phyloP scores from a whole-genome alignment of 108 stramenopile genomes.

The Stephanodiscus minutulus region DNA sequence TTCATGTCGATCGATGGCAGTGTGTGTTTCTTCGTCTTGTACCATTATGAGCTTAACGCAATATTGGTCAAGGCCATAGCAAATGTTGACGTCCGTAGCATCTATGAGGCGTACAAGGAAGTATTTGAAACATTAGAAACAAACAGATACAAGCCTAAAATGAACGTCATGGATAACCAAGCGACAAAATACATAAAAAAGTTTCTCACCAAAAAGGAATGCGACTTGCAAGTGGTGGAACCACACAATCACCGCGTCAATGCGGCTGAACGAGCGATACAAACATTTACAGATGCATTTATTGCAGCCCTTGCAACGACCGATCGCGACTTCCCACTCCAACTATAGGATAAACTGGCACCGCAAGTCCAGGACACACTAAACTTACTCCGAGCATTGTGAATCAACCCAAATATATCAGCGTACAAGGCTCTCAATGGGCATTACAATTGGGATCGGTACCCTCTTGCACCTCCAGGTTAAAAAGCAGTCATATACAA shows the following conservation, averaged over 20 bases:
- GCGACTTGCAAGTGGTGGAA: neutral
- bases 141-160: neutral
- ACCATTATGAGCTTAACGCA: constrained; percentile 48
- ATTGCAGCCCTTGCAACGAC: constrained; percentile 32
- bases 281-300: constrained; percentile 48
- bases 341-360: constrained; percentile 37
- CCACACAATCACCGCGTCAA: constrained; percentile 31
- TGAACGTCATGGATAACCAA: neutral
- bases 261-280: constrained; percentile 53
- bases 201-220: neutral
- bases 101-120: neutral
- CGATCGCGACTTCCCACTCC: constrained; percentile 34
- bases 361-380: constrained; percentile 38
- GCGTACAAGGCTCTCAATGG: constrained; percentile 26
- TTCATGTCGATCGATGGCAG: constrained; percentile 25
- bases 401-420: constrained; percentile 38
- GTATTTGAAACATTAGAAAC: neutral
- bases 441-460: constrained; percentile 37
- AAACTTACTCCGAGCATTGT: constrained; percentile 35
- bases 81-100: neutral
- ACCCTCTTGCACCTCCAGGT: constrained; percentile 53
- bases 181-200: neutral
- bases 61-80: constrained; percentile 32
- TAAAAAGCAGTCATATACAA: constrained; percentile 19
- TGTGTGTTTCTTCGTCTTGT: constrained; percentile 42